phyloP scores from a whole-genome alignment of 169 alveolate species.

The Fabrea salina region DNA sequence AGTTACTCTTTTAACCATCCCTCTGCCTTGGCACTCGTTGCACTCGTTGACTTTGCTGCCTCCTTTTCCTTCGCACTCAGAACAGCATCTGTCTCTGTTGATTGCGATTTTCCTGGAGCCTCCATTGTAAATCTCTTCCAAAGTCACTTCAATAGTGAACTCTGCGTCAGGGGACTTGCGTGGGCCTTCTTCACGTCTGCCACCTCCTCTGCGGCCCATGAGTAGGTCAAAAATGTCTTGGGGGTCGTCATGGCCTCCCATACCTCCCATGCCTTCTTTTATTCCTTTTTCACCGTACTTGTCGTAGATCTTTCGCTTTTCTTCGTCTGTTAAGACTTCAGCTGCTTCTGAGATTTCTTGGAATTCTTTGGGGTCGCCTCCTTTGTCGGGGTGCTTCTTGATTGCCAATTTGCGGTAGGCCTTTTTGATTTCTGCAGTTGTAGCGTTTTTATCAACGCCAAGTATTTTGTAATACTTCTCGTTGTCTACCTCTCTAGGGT shows the following conservation, averaged over 20 bases:
- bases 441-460: constrained; percentile 48
- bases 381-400: constrained; percentile 80
- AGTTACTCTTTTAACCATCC: constrained; percentile 84
- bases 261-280: constrained; percentile 62
- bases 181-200: constrained; percentile 71
- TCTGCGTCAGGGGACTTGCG: constrained; percentile 44
- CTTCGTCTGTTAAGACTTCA: constrained; percentile 92
- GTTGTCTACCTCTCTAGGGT: background rate
- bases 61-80: constrained; percentile 95
- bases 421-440: constrained; percentile 62
- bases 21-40: constrained; percentile 94
- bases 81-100: constrained; percentile 92
- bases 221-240: constrained; percentile 90
- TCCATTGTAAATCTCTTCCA: constrained; percentile 97
- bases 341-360: constrained; percentile 71
- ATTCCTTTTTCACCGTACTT: constrained; percentile 94
- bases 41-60: constrained; percentile 94
- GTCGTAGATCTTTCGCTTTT: constrained; percentile 95
- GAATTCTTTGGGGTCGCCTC: constrained; percentile 79
- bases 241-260: constrained; percentile 63
- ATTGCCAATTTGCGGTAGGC: constrained; percentile 62
- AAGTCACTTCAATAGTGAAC: constrained; percentile 87
- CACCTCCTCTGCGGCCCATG: constrained; percentile 94
- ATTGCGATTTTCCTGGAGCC: constrained; percentile 91
- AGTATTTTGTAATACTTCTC: constrained; percentile 47